Percentiles rank a stretch among this genome's conserved stretches.
These are phyloP conservation scores for Biancaea sappan DNA, from an alignment of 306 rosid species.

Conservation along the genomic window DNA sequence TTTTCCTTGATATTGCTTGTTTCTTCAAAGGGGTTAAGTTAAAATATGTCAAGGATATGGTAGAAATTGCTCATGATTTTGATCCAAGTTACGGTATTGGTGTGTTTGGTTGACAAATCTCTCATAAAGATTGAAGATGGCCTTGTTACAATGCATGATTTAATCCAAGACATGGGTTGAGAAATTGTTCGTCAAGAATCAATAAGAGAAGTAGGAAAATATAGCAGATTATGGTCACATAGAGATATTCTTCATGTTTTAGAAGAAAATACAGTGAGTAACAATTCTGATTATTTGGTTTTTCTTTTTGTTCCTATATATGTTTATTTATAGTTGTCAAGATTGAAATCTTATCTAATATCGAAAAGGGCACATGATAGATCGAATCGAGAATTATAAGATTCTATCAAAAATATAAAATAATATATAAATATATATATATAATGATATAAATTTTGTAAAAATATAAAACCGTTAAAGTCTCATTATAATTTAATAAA, in stretches of 20 bases:
- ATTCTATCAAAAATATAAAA: too few relatives aligned
- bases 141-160: slow-evolving; percentile 18
- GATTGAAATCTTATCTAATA: too few relatives aligned
- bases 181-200: slow-evolving; percentile 33
- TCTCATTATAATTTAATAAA: too few relatives aligned
- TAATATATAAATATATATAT: too few relatives aligned
- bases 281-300: too few relatives aligned
- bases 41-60: neutral
- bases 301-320: too few relatives aligned
- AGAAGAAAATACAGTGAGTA: too few relatives aligned
- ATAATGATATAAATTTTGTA: too few relatives aligned
- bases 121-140: neutral
- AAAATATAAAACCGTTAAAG: too few relatives aligned
- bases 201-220: neutral
- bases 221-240: slow-evolving; percentile 18
- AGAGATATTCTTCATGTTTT: slow-evolving; percentile 1
- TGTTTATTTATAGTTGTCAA: too few relatives aligned
- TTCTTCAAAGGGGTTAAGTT: slow-evolving; percentile 11
- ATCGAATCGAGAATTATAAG: too few relatives aligned
- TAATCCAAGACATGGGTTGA: slow-evolving; percentile 13
- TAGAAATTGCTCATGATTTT: neutral
- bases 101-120: slow-evolving; percentile 1
- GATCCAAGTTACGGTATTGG: neutral
- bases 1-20: slow-evolving; percentile 35
- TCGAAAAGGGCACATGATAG: too few relatives aligned